A percentile compares a stretch with the other conserved stretches of the same genome.
These are phyloP conservation scores for Pichiaceae sp. DNA, from an alignment of 1,139 yeast genomes.

Conservation along the genomic window DNA sequence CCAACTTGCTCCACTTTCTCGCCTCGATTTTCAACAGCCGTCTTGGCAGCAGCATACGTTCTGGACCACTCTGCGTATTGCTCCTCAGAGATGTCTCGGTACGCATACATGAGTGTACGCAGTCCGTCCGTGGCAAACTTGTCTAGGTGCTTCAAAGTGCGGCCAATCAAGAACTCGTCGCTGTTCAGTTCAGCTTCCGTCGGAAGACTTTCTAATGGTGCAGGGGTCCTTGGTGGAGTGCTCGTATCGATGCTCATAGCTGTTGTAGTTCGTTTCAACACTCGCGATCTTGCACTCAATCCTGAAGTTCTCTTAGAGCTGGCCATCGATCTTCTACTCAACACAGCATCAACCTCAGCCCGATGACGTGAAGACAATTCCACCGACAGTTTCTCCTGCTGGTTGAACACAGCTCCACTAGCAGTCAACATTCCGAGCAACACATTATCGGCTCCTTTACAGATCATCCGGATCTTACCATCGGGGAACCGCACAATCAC, in stretches of 20 bases:
- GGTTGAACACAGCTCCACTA: slow-evolving; percentile 47
- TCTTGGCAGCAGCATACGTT: slow-evolving; percentile 67
- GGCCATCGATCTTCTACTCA: slow-evolving; percentile 32
- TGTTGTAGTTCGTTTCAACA: slow-evolving; percentile 1
- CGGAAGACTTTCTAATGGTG: neutral
- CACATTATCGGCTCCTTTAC: slow-evolving; percentile 97
- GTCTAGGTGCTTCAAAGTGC: slow-evolving; percentile 82
- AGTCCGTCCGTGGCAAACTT: slow-evolving; percentile 93
- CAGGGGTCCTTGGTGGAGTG: neutral
- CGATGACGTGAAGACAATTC: slow-evolving; percentile 58
- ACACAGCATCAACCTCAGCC: slow-evolving; percentile 73
- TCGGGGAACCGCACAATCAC: slow-evolving; percentile 75
- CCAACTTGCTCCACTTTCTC: slow-evolving; percentile 67
- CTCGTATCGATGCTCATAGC: neutral
- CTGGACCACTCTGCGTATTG: slow-evolving; percentile 62
- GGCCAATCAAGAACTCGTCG: slow-evolving; percentile 73
- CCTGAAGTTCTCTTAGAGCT: slow-evolving; percentile 7
- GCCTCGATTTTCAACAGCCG: slow-evolving; percentile 62
- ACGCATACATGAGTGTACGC: slow-evolving; percentile 80
- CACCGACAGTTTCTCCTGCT: slow-evolving; percentile 55
- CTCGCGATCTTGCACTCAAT: neutral
- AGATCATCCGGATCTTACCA: slow-evolving; percentile 65
- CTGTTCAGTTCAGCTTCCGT: slow-evolving; percentile 34
- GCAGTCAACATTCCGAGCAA: slow-evolving; percentile 67
- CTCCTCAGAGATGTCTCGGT: slow-evolving; percentile 53